These are phyloP conservation scores for Beauveria varroae DNA, from an alignment of 2,329 filamentous ascomycete genomes.

Conservation along the genomic window DNA sequence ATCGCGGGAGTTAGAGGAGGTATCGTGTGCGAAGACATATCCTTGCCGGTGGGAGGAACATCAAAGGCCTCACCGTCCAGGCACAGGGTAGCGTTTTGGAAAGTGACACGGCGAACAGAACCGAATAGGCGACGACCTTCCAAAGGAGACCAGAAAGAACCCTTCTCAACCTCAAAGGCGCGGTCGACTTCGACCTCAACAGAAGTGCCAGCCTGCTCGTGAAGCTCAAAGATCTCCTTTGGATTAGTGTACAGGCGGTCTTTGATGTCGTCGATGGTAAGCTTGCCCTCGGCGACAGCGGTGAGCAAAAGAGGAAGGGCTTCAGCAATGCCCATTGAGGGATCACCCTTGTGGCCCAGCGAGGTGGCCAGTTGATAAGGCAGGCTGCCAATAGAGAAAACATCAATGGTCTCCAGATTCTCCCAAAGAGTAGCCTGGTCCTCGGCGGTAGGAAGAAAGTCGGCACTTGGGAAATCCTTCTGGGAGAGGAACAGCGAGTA, in stretches of 20 bases:
- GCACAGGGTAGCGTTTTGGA: constrained; percentile 67
- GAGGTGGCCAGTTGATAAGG: constrained; percentile 65
- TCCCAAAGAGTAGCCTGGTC: constrained; percentile 72
- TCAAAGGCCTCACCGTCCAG: constrained; percentile 57
- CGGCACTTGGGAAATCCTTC: constrained; percentile 60
- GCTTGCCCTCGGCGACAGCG: constrained; percentile 63
- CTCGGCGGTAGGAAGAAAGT: constrained; percentile 55
- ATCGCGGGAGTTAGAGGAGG: constrained; percentile 50
- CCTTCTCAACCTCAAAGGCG: constrained; percentile 49
- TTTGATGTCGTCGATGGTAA: constrained; percentile 68
- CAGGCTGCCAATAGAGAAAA: constrained; percentile 72
- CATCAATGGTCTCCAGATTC: constrained; percentile 63
- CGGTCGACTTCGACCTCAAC: constrained; percentile 72
- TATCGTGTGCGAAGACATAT: constrained; percentile 65
- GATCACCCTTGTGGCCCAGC: constrained; percentile 44
- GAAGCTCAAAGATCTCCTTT: constrained; percentile 73
- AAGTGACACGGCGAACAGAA: constrained; percentile 66
- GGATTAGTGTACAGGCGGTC: constrained; percentile 68
- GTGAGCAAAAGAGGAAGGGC: constrained; percentile 68
- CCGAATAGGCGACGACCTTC: constrained; percentile 61
- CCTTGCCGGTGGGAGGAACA: constrained; percentile 54
- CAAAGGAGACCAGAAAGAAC: constrained; percentile 61
- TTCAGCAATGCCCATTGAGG: constrained; percentile 62
- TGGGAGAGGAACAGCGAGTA: constrained; percentile 71
- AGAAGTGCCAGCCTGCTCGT: constrained; percentile 66